phyloP scores from a whole-genome alignment of 768 basidiomycete species.

The Lactifluus hygrophoroides region DNA sequence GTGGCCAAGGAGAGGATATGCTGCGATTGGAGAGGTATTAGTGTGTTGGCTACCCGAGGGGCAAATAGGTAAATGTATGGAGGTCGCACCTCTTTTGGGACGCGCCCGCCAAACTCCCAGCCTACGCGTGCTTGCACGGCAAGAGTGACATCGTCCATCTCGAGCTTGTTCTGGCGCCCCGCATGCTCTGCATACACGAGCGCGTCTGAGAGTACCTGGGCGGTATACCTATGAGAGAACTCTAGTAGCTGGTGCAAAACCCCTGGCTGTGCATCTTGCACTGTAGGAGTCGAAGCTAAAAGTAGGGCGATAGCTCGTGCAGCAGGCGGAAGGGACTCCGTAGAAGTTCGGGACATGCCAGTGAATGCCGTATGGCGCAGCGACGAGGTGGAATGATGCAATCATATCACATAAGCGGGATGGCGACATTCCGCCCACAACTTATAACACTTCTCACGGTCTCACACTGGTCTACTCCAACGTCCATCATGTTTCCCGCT shows the following conservation, averaged over 20 bases:
- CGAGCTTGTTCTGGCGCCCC: slow-evolving; percentile 66
- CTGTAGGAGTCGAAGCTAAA: slow-evolving; percentile 72
- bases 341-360: slow-evolving; percentile 35
- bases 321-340: slow-evolving; percentile 66
- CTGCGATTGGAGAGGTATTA: slow-evolving; percentile 30
- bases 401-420: not conserved
- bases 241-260: slow-evolving; percentile 84
- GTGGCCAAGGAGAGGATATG: slow-evolving; percentile 72
- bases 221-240: slow-evolving; percentile 77
- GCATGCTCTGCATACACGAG: slow-evolving; percentile 85
- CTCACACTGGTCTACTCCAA: slow-evolving; percentile 22
- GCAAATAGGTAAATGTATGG: not conserved
- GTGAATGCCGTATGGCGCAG: not conserved
- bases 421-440: not conserved
- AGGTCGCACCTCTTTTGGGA: slow-evolving; percentile 75
- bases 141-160: slow-evolving; percentile 73
- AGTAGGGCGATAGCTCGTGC: slow-evolving; percentile 78
- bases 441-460: slow-evolving; percentile 8
- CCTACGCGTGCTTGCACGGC: slow-evolving; percentile 85
- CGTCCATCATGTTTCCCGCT: slow-evolving; percentile 59
- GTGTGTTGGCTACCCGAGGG: not conserved
- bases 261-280: slow-evolving; percentile 80
- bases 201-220: slow-evolving; percentile 77
- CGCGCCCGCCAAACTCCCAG: slow-evolving; percentile 85
- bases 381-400: not conserved